phyloP scores from a whole-genome alignment of 371 early-diverging fungal species.

The Mucor indicus region DNA sequence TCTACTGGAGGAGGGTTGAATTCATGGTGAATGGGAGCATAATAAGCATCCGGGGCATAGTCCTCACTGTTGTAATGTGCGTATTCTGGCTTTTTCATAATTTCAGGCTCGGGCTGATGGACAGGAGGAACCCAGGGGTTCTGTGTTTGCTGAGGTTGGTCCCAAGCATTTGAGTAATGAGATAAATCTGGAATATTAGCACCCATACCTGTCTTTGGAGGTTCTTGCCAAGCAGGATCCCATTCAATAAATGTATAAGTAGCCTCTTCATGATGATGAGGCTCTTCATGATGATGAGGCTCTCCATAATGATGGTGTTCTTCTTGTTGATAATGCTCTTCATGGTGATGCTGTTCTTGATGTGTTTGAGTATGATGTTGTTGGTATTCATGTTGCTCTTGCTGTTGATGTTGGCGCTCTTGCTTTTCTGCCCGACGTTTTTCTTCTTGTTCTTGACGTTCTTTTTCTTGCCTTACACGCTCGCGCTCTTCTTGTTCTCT shows the following conservation, averaged over 20 bases:
- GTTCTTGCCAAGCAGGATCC: conserved; percentile 29
- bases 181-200: conserved; percentile 32
- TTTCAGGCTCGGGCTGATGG: conserved; percentile 19
- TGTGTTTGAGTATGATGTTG: background rate
- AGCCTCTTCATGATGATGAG: background rate
- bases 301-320: background rate
- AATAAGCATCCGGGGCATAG: conserved; percentile 2
- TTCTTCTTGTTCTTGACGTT: conserved; percentile 4
- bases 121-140: conserved; percentile 24
- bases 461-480: background rate
- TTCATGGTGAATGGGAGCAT: background rate
- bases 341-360: background rate
- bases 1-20: background rate
- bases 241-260: conserved; percentile 24
- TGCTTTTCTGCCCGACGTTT: conserved; percentile 4
- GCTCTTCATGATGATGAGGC: background rate
- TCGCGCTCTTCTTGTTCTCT: background rate
- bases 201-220: conserved; percentile 20
- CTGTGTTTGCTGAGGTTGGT: conserved; percentile 10
- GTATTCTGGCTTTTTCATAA: conserved; percentile 20
- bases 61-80: conserved; percentile 11
- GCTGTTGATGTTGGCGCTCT: background rate
- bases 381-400: background rate
- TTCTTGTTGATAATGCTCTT: background rate
- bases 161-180: conserved; percentile 24